Base-by-base conservation (phyloP, 176 grass and related monocot species). In the Ananas comosus region DNA sequence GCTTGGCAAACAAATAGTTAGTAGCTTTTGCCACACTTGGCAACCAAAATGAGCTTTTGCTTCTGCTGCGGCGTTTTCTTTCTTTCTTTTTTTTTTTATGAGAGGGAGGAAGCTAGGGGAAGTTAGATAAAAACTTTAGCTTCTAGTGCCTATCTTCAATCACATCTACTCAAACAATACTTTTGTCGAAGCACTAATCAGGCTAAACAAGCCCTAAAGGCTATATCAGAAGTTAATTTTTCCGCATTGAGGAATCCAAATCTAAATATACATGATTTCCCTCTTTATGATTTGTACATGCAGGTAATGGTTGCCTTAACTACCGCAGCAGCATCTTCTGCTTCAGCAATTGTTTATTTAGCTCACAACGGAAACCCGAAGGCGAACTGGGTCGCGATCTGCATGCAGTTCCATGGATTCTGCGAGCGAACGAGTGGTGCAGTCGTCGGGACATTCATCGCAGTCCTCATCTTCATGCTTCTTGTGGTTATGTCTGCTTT, bases 351-450 rank as follows among this genome's bases (percentile, higher is more conserved):
- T 66, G 86, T 96, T 47, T 89, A 96, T 78, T 64, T 91, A 64
- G 88, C 88, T 14, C 92, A 91, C 88, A 77, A 64, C 1, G 92
- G 92, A 2, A 87, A 78, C 65, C 58, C 4, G 53, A 79, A 79
- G 29, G 89, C 94, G 17, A 92, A 88, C 77, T 97, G 86, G 93
- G 65, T 83, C 52, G 86, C 84, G 79, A 92, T 97, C 79, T 97
- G 93, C 81, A 69, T 90, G 68, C 84, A 80, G 54, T 97, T 97
- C 77, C 64, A 85, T 0, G 80, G 89, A 3, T 97, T 97, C 82
- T 97, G 94, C 80, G 48, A 88, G 71, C 94, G 89, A 28, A 97
- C 84, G 51, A 92, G 89, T 69, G 86, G 94, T 14, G 74, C 94
- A 8, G 89, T 97, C 33, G 83, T 97, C 2, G 89, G 78, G 48